Evolutionary conservation across 1,139 yeast species (phyloP).

Genomic region (Suhomyces choctaworum): DNA sequence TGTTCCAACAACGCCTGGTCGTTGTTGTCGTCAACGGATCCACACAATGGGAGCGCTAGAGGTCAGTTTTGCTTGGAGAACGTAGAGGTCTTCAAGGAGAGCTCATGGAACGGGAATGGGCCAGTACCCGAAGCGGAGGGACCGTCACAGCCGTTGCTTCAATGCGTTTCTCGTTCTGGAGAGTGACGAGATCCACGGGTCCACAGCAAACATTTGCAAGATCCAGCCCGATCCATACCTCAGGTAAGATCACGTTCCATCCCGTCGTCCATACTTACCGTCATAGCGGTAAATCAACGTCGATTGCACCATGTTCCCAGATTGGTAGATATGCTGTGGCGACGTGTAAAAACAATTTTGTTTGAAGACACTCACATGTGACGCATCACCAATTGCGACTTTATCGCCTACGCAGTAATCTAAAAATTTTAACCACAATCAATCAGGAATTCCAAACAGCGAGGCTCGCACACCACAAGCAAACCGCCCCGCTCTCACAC

Average conservation of each 20-base stretch:
- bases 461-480: neutral
- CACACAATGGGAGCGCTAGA: constrained; percentile 80
- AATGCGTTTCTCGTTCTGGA: no score
- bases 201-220: no score
- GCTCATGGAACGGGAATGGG: no score
- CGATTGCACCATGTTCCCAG: constrained; percentile 71
- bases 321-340: neutral
- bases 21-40: constrained; percentile 86
- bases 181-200: no score
- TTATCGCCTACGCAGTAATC: neutral
- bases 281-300: constrained; percentile 72
- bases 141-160: no score
- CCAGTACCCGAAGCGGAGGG: no score
- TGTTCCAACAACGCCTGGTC: constrained; percentile 62
- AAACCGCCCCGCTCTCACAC: constrained; percentile 1
- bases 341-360: constrained; percentile 5
- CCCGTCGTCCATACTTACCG: constrained; percentile 46
- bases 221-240: no score
- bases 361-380: constrained; percentile 5
- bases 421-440: neutral
- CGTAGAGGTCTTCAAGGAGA: neutral
- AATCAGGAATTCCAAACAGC: neutral
- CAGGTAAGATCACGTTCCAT: neutral
- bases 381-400: constrained; percentile 5
- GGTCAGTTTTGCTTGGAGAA: constrained; percentile 16